Evolutionary conservation across 140 eudicot species (phyloP), one percentile per base, ranked within the genome.

Genomic region (Erigeron philadelphicus): DNA sequence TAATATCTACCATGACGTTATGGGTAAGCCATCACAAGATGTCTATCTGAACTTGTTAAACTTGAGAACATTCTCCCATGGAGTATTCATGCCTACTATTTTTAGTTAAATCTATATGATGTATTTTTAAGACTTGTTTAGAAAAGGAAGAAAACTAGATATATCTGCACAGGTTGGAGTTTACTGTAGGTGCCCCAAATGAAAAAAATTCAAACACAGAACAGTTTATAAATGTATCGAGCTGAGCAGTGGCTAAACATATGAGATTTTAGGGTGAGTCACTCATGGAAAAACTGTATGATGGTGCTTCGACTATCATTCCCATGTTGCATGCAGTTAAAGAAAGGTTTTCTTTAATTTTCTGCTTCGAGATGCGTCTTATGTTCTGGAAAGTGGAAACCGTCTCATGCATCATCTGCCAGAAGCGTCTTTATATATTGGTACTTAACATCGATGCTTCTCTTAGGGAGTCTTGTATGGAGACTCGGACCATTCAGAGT

Each of bases 341-440:
- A 9, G n/a, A 49, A 17, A 49, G 0, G 56, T 0, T 8, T 8
- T 13, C 13, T 49, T n/a, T n/a, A n/a, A 15, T 13, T 8, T 48
- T 48, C 7, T 48, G 15, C 19, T 12, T 49, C 17, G 56, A 18
- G 56, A 12, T 65, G 35, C 35, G 35, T 56, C 21, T 16, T 49
- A 46, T 74, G 58, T 41, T 61, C 43, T 45, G 12, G 66, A 43
- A 56, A 74, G n/a, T n/a, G n/a, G n/a, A n/a, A n/a, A n/a, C 38
- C 12, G 41, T 56, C 54, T 10, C 49, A 48, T 38, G 44, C 38
- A 11, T 59, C 55, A 38, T 50, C 48, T 49, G 21, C n/a, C 54
- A 40, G 16, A 49, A 38, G 54, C 49, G 62, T 60, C 9, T 13
- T 67, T 38, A 60, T 60, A 23, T 12, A 45, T 71, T 16, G 61